Percentiles rank a stretch among this genome's conserved stretches.
Conservation (phyloP, 192 early-diverging fungal species). For the Rhizophagus sp. region DNA sequence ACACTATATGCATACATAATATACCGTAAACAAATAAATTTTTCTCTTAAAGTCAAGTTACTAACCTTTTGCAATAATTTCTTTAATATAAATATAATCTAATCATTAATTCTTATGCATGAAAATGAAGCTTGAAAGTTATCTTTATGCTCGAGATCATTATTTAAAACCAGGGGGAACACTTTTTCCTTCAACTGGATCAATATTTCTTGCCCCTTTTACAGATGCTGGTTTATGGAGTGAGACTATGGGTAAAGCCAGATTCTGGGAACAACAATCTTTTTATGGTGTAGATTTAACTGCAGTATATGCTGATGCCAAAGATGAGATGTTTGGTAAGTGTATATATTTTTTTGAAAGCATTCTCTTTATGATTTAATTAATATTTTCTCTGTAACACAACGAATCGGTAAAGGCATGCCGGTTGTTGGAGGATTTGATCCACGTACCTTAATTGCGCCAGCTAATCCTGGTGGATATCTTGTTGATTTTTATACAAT, state of each 20-base stretch:
- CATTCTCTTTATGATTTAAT: not conserved
- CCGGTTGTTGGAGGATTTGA: conserved; percentile 96
- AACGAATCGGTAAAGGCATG: conserved; percentile 48
- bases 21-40: not conserved
- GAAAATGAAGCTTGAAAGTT: conserved; percentile 70
- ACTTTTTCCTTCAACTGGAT: conserved; percentile 87
- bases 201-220: conserved; percentile 87
- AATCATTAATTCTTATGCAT: not conserved
- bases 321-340: conserved; percentile 86
- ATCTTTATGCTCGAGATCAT: conserved; percentile 81
- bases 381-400: not conserved
- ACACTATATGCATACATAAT: conserved; percentile 7
- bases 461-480: conserved; percentile 54
- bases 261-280: conserved; percentile 81
- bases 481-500: conserved; percentile 87
- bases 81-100: not conserved
- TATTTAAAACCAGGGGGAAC: conserved; percentile 93
- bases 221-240: conserved; percentile 79
- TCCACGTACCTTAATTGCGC: conserved; percentile 72
- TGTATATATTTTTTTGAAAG: not conserved
- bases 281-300: conserved; percentile 95
- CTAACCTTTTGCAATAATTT: not conserved
- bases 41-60: not conserved
- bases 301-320: conserved; percentile 78
- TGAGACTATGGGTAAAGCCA: conserved; percentile 91